Percentiles rank a stretch among this genome's conserved stretches.
phyloP scores from a whole-genome alignment of 225 moss, liverwort and hornwort genomes.

The Marchantia polymorpha region DNA sequence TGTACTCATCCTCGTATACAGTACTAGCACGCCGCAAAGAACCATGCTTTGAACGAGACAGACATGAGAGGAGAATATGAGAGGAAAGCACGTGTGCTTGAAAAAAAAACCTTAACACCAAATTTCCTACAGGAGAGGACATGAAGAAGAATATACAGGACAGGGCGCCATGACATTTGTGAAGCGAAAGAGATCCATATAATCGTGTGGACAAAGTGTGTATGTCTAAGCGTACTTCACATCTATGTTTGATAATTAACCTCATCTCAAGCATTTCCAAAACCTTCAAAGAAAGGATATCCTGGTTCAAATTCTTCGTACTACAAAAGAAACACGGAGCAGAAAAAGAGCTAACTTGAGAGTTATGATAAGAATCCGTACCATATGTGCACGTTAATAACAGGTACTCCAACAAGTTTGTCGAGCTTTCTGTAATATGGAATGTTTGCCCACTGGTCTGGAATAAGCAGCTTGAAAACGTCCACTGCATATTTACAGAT shows the following conservation, averaged over 20 bases:
- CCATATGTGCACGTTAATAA: constrained; percentile 98
- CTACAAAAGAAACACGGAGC: too few species aligned
- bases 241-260: background rate
- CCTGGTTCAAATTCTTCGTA: too few species aligned
- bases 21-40: too few species aligned
- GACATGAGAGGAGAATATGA: background rate
- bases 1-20: too few species aligned
- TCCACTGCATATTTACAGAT: constrained; percentile 56
- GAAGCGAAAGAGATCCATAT: too few species aligned
- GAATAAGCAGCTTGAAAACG: constrained; percentile 70
- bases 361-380: constrained; percentile 19
- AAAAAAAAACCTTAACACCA: background rate
- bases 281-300: too few species aligned
- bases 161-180: background rate
- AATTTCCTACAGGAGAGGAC: background rate
- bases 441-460: constrained; percentile 72
- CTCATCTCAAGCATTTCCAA: too few species aligned
- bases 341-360: background rate
- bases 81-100: background rate
- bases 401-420: constrained; percentile 95
- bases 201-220: too few species aligned
- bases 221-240: too few species aligned
- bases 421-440: constrained; percentile 90
- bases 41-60: too few species aligned
- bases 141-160: background rate